Evolutionary conservation across 2,329 filamentous ascomycete species (phyloP).

Genomic region (Diaporthe amygdali): DNA sequence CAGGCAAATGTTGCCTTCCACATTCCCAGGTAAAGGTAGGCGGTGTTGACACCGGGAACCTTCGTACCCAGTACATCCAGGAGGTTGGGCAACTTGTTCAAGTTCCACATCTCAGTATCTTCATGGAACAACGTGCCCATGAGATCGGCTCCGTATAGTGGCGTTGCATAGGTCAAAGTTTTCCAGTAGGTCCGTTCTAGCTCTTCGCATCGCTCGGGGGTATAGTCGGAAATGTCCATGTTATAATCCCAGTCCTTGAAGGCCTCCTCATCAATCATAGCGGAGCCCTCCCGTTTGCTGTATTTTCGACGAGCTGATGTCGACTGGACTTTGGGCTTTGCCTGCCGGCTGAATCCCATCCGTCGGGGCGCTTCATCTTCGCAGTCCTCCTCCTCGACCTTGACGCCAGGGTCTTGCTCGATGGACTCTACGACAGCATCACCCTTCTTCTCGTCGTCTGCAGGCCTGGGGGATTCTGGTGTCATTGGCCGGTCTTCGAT

Average conservation of each 20-base stretch:
- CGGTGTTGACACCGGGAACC: conserved; percentile 96
- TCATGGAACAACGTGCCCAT: conserved; percentile 95
- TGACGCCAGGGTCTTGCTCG: conserved; percentile 50
- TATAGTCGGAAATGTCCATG: conserved; percentile 87
- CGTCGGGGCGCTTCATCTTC: conserved; percentile 50
- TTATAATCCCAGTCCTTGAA: conserved; percentile 93
- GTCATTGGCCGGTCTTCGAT: conserved; percentile 62
- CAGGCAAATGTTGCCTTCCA: conserved; percentile 99
- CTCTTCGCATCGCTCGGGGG: conserved; percentile 89
- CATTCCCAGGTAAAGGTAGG: conserved; percentile 97
- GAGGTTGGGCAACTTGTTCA: conserved; percentile 91
- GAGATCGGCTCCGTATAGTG: conserved; percentile 96
- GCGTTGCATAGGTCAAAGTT: conserved; percentile 91
- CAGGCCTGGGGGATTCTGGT: conserved; percentile 58
- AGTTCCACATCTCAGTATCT: conserved; percentile 83
- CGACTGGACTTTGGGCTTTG: conserved; percentile 71
- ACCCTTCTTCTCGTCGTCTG: conserved; percentile 33
- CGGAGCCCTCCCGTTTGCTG: conserved; percentile 77
- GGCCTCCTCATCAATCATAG: conserved; percentile 84
- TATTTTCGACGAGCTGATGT: conserved; percentile 88
- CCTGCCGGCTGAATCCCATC: conserved; percentile 54
- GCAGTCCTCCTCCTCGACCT: conserved; percentile 51
- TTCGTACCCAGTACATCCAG: conserved; percentile 94
- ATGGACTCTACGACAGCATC: conserved; percentile 50
- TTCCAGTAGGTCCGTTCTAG: conserved; percentile 97